Evolutionary conservation across 257 asterid species (phyloP).

Genomic region (Nicotiana knightiana): DNA sequence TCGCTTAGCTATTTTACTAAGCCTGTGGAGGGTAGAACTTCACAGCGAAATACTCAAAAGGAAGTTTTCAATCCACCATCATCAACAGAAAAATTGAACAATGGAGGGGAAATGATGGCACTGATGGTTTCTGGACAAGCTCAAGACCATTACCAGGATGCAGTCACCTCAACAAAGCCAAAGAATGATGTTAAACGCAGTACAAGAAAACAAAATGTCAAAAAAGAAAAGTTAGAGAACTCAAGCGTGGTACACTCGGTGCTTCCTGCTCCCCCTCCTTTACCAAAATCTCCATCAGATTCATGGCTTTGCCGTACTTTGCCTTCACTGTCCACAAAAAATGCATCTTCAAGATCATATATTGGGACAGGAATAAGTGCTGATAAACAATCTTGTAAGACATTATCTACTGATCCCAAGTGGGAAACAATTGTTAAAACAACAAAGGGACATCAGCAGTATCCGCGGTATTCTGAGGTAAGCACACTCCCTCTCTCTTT

Average conservation of each 20-base stretch:
- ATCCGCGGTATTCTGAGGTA: slow-evolving; percentile 52
- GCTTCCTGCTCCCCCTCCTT: slow-evolving; percentile 56
- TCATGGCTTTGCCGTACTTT: slow-evolving; percentile 93
- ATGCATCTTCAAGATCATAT: slow-evolving; percentile 21
- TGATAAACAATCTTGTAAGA: slow-evolving; percentile 25
- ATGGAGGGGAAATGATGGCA: slow-evolving; percentile 4
- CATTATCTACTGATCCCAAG: slow-evolving; percentile 34
- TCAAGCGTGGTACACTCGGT: slow-evolving; percentile 7
- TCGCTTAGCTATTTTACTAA: slow-evolving; percentile 17
- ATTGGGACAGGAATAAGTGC: slow-evolving; percentile 24
- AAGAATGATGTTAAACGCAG: slow-evolving; percentile 15
- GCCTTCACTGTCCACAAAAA: slow-evolving; percentile 51
- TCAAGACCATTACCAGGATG: slow-evolving; percentile 14
- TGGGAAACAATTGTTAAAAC: slow-evolving; percentile 68
- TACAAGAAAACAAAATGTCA: slow-evolving; percentile 16
- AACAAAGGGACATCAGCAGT: slow-evolving; percentile 37
- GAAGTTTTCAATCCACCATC: slow-evolving; percentile 10
- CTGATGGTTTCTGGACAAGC: slow-evolving; percentile 21
- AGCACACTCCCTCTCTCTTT: slow-evolving; percentile 6
- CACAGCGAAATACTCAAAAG: slow-evolving; percentile 18
- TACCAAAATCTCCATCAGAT: slow-evolving; percentile 79
- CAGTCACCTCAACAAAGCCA: slow-evolving; percentile 8
- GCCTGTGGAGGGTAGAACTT: slow-evolving; percentile 13
- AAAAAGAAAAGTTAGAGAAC: slow-evolving; percentile 12
- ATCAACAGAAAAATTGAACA: slow-evolving; percentile 12